Evolutionary conservation across 805 yeast species (phyloP).

Genomic region (Metschnikowia koreensis): DNA sequence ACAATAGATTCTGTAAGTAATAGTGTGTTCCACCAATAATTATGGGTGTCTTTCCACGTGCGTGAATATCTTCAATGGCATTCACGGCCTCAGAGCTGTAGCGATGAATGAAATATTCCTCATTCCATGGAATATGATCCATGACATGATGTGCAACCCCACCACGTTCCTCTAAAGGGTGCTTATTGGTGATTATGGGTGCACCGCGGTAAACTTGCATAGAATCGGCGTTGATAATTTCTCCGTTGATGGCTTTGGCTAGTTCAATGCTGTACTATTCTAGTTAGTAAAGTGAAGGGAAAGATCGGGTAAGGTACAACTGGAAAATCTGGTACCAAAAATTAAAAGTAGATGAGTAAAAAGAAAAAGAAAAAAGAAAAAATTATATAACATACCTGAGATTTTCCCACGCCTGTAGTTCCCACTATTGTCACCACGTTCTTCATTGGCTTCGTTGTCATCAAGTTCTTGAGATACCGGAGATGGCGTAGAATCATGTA

Average conservation of each 20-base stretch:
- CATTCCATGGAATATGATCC: conserved; percentile 78
- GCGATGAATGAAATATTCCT: conserved; percentile 76
- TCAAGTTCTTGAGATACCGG: conserved; percentile 23
- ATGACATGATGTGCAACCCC: conserved; percentile 84
- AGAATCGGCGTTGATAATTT: conserved; percentile 91
- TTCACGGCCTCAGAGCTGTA: conserved; percentile 70
- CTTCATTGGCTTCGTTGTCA: conserved; percentile 34
- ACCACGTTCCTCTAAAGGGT: conserved; percentile 72
- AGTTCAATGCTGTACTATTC: conserved; percentile 67
- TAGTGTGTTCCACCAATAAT: conserved; percentile 96
- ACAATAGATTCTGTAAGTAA: conserved; percentile 75
- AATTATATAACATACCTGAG: conserved; percentile 48
- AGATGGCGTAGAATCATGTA: conserved; percentile 17
- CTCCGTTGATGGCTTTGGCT: conserved; percentile 77
- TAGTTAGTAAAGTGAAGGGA: conserved; percentile 3
- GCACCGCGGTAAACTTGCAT: conserved; percentile 86
- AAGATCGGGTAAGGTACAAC: too few relatives aligned
- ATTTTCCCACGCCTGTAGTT: conserved; percentile 96
- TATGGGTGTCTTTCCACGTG: conserved; percentile 73
- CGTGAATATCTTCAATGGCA: conserved; percentile 63
- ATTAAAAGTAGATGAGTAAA: too few relatives aligned
- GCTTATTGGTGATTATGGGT: conserved; percentile 86
- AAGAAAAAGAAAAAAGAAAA: neutral
- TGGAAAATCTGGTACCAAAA: too few relatives aligned
- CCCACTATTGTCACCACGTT: conserved; percentile 71